Conservation (phyloP, 305 asterid species). For the Stenogyne calaminthoides region DNA sequence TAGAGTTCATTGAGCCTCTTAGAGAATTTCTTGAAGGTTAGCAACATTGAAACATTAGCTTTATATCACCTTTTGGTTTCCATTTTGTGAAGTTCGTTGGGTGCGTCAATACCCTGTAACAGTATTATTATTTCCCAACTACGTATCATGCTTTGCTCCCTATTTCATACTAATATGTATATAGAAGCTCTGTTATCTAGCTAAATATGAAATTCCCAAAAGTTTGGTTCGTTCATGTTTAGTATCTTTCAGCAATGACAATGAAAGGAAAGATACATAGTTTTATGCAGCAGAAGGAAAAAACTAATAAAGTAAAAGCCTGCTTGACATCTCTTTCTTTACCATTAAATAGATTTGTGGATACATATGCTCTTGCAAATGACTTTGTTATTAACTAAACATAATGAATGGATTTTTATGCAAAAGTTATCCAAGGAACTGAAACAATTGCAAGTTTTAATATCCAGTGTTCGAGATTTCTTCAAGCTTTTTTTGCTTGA, state of each 20-base stretch:
- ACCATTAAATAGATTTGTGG: neutral
- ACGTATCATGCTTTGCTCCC: neutral
- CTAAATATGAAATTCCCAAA: neutral
- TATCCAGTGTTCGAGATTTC: neutral
- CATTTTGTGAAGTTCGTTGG: neutral
- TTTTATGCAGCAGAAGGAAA: slow-evolving; percentile 1
- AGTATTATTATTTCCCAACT: neutral
- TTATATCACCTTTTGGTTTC: neutral
- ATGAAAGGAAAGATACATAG: neutral
- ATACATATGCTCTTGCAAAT: neutral
- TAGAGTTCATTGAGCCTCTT: slow-evolving; percentile 75
- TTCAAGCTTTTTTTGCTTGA: neutral
- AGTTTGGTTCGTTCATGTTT: neutral
- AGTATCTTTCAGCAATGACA: neutral
- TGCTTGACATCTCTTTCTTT: neutral
- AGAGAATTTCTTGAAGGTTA: slow-evolving; percentile 82
- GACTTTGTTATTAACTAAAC: neutral
- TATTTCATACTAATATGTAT: neutral
- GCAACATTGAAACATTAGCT: slow-evolving; percentile 14
- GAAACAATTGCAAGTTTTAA: slow-evolving; percentile 14
- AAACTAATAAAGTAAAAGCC: neutral
- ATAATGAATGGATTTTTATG: neutral
- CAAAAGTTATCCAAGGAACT: neutral
- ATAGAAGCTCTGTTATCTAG: neutral
- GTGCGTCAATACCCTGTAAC: neutral